Evolutionary conservation across 441 rosid genomes (phyloP).

Genomic region (Populus hybrid): DNA sequence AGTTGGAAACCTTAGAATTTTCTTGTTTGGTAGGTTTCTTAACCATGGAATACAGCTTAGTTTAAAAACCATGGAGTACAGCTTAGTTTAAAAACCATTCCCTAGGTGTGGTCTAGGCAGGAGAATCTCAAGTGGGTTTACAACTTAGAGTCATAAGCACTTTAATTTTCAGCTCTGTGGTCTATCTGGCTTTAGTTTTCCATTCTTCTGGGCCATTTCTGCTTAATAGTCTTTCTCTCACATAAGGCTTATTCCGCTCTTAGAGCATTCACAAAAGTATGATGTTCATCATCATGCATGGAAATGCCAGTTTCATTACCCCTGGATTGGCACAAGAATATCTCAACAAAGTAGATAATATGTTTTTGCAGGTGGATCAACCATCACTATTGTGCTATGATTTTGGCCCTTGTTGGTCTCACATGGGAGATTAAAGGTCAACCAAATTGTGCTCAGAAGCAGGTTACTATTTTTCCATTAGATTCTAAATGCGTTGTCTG

Average conservation of each 20-base stretch:
- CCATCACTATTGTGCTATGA: constrained; percentile 95
- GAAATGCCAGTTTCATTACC: not conserved
- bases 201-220: not conserved
- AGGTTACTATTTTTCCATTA: constrained; percentile 42
- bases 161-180: not conserved
- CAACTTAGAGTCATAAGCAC: not conserved
- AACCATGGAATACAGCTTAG: not conserved
- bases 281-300: not conserved
- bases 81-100: not conserved
- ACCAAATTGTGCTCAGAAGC: constrained; percentile 91
- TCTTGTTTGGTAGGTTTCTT: not conserved
- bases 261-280: not conserved
- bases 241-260: not conserved
- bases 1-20: not conserved
- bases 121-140: not conserved
- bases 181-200: not conserved
- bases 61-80: not conserved
- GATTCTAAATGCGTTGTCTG: constrained; percentile 11
- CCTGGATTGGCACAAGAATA: not conserved
- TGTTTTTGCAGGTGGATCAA: constrained; percentile 87
- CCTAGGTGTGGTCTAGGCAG: not conserved
- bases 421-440: constrained; percentile 98
- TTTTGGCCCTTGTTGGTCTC: constrained; percentile 94
- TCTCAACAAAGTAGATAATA: constrained; percentile 14
- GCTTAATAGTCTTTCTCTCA: not conserved